Evolutionary conservation across 108 stramenopile species (phyloP).

Genomic region (Craspedostauros australis): DNA sequence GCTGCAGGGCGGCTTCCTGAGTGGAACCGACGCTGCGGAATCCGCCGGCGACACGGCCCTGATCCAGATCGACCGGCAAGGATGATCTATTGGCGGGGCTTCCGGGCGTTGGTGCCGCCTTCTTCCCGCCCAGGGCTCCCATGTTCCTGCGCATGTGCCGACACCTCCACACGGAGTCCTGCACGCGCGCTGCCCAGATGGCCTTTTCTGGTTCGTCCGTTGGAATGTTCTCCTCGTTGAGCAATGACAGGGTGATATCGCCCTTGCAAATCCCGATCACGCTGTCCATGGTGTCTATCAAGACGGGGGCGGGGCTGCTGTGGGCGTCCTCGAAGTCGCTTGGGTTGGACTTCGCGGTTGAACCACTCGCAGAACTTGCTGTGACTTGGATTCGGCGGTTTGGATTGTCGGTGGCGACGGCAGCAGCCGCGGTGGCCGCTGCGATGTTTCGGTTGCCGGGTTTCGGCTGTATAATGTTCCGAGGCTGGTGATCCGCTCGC

Average conservation of each 20-base stretch:
- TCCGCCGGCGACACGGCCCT: slow-evolving; percentile 16
- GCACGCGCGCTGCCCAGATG: slow-evolving; percentile 25
- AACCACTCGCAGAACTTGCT: no score
- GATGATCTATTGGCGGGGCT: slow-evolving; percentile 5
- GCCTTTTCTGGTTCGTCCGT: slow-evolving; percentile 17
- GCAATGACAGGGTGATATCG: slow-evolving; percentile 38
- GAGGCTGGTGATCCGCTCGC: no score
- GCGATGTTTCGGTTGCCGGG: no score
- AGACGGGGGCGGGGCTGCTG: slow-evolving; percentile 17
- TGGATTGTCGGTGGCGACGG: no score
- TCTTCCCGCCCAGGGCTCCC: slow-evolving; percentile 4
- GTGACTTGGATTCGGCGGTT: no score
- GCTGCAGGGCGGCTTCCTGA: slow-evolving; percentile 23
- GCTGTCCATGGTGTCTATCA: slow-evolving; percentile 30
- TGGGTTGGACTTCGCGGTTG: no score
- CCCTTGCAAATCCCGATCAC: slow-evolving; percentile 43
- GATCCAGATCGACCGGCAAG: slow-evolving; percentile 23
- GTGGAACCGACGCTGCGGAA: slow-evolving; percentile 9
- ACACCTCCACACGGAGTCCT: slow-evolving; percentile 33
- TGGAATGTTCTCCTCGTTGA: slow-evolving; percentile 22
- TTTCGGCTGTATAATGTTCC: no score
- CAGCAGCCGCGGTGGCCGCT: no score
- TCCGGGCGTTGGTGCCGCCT: not conserved
- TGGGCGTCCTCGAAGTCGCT: no score
- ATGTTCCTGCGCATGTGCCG: slow-evolving; percentile 23